Conservation (phyloP, 2,329 filamentous ascomycete species). For the Ophiostoma sp. region DNA sequence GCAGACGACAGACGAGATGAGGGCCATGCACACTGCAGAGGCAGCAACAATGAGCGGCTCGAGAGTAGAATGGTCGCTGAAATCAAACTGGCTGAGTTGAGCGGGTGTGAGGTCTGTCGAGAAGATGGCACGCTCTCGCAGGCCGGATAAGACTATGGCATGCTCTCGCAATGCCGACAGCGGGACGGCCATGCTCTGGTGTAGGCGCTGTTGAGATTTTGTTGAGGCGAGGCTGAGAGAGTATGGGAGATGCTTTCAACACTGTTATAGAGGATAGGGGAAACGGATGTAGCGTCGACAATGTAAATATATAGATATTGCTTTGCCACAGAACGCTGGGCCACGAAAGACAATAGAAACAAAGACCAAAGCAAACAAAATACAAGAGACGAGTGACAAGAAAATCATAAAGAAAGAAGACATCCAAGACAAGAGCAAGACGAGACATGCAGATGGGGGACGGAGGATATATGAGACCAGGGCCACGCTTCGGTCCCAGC, state of each 20-base stretch:
- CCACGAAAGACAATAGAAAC: not conserved
- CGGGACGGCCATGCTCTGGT: not conserved
- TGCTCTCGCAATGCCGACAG: constrained; percentile 8
- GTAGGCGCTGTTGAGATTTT: not conserved
- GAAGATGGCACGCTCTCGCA: constrained; percentile 1
- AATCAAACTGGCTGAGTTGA: constrained; percentile 26
- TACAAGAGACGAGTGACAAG: not conserved
- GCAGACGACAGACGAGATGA: constrained; percentile 26
- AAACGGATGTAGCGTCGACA: no score
- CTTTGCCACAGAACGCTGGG: not conserved
- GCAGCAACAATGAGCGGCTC: constrained; percentile 23
- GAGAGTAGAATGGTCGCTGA: constrained; percentile 26
- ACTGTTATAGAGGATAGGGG: no score
- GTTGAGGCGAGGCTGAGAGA: no score
- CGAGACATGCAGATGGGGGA: not conserved
- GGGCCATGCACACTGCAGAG: constrained; percentile 26
- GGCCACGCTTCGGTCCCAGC: not conserved
- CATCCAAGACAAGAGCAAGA: not conserved
- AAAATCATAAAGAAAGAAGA: not conserved
- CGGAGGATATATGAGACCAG: not conserved
- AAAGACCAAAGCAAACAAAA: not conserved
- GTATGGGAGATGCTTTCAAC: not conserved
- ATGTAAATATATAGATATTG: no score
- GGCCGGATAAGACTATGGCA: not conserved
- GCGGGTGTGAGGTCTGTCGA: constrained; percentile 20